Conservation (phyloP, 257 asterid genomes). For the Solanum virginianum region DNA sequence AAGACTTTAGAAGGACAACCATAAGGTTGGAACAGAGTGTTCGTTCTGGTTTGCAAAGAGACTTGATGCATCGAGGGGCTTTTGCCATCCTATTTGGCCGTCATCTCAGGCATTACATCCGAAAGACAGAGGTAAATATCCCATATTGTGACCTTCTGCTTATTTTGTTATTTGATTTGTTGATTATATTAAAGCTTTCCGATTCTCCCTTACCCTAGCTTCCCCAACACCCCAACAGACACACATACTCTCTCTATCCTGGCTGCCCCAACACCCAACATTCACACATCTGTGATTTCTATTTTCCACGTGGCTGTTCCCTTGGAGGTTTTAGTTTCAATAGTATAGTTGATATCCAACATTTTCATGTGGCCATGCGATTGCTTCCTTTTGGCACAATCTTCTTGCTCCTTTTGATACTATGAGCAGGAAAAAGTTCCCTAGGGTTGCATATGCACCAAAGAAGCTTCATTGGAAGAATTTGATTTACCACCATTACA, state of each 20-base stretch:
- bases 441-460: neutral
- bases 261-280: neutral
- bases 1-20: constrained; percentile 66
- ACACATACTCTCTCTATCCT: neutral
- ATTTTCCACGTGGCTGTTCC: neutral
- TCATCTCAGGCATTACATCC: constrained; percentile 62
- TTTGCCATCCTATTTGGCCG: constrained; percentile 83
- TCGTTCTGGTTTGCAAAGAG: constrained; percentile 55
- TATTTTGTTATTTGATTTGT: neutral
- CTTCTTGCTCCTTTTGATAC: neutral
- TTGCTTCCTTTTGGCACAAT: neutral
- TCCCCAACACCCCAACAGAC: neutral
- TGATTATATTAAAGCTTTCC: neutral
- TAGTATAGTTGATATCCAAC: neutral
- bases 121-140: constrained; percentile 61
- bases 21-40: constrained; percentile 77
- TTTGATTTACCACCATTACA: neutral
- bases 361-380: neutral
- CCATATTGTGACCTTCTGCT: constrained; percentile 5
- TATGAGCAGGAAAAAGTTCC: neutral
- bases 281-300: neutral
- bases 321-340: neutral
- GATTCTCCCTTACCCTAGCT: neutral
- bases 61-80: constrained; percentile 63
- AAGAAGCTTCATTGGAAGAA: neutral